These are phyloP conservation scores for Trypanosoma rangeli DNA, from an alignment of 208 protist species.

Conservation along the genomic window DNA sequence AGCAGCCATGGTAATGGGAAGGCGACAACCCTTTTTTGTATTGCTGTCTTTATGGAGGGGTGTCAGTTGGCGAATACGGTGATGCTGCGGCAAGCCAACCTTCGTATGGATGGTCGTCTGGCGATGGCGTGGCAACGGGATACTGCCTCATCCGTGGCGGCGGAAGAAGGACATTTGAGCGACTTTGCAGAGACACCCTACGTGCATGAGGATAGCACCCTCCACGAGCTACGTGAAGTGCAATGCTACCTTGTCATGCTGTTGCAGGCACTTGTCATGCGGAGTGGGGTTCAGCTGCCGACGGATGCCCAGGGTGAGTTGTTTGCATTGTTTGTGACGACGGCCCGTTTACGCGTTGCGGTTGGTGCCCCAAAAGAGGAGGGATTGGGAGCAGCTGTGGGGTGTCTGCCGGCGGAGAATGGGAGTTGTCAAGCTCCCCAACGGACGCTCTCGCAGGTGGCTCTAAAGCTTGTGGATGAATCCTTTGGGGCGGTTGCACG, in stretches of 20 bases:
- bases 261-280: constrained; percentile 22
- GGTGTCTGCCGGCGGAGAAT: too few relatives aligned
- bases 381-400: too few relatives aligned
- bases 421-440: not conserved
- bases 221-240: constrained; percentile 29
- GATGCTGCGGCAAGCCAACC: constrained; percentile 1
- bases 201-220: not conserved
- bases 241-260: constrained; percentile 30
- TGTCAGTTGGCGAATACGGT: constrained; percentile 16
- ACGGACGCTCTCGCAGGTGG: not conserved
- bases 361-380: too few relatives aligned
- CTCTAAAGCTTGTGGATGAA: constrained; percentile 24
- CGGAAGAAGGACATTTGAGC: not conserved
- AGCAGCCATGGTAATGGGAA: not conserved
- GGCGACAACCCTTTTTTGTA: constrained; percentile 12
- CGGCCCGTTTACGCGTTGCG: constrained; percentile 30
- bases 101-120: constrained; percentile 6
- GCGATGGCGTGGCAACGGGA: constrained; percentile 3
- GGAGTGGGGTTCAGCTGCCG: constrained; percentile 22
- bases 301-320: constrained; percentile 43
- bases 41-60: constrained; percentile 14
- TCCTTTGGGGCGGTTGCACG: constrained; percentile 31
- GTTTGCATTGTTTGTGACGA: constrained; percentile 32
- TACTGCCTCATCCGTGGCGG: not conserved
- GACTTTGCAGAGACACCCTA: not conserved